Evolutionary conservation across 805 yeast species (phyloP), one percentile per base, ranked within the genome.

Genomic region (Blastobotrys muscicola): DNA sequence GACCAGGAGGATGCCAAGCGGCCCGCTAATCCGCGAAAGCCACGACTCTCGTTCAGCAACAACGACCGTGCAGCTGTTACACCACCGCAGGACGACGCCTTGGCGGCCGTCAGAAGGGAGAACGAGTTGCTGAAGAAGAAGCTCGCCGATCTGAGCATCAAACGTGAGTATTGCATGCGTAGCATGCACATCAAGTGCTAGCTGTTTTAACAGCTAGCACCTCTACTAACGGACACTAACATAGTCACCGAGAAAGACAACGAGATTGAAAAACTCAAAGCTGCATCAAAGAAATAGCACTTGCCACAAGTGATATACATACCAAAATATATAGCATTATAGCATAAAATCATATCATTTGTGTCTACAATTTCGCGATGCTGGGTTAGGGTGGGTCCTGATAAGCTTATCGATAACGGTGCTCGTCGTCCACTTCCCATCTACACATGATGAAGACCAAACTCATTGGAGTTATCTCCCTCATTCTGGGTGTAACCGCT

Each of bases 91-190:
- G 51, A 51, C 32, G 47, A 45, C 10, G 20, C 42, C n/a, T 39
- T 40, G 14, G 32, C 47, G 6, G 29, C 42, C 11, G 44, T 33
- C 20, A 43, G 55, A 20, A 53, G 52, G 44, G 62, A 58, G 44
- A 58, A 58, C 39, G 62, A 58, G 9, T 30, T 44, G 29, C 47
- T 58, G 37, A 58, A 56, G 49, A 56, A 55, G 45, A 51, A 57
- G 34, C 42, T 58, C 30, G 55, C 56, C 7, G 62, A 58, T 33
- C 41, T 58, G 48, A 46, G 55, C 20, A 44, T 54, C 23, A 52
- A 49, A 39, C 42, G 52, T 50, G 41, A 41, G 53, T 50, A 33
- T 31, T 35, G 3, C 10, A 2, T 20, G 26, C 26, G 26, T 4
- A 6, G 4, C 26, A 20, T 6, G 26, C 26, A 20, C 6, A 6